Evolutionary conservation across 768 basidiomycete species (phyloP).

Genomic region (Tylopilus cervinicoccineus): DNA sequence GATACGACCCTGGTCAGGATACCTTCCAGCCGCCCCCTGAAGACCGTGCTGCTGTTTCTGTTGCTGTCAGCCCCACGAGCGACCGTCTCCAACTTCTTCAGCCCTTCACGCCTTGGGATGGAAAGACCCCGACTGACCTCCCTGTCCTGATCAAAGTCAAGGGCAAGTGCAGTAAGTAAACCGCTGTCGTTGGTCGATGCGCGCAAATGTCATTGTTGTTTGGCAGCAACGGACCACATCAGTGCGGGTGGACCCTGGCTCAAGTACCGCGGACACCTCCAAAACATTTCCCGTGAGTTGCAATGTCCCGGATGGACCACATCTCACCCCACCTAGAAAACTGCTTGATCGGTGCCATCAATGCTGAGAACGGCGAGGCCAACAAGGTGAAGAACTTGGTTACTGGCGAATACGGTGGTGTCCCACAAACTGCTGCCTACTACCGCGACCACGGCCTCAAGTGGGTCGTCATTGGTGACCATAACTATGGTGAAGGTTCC

Average conservation of each 20-base stretch:
- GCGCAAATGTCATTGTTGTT: slow-evolving; percentile 2
- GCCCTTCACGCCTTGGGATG: slow-evolving; percentile 92
- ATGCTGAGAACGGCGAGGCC: slow-evolving; percentile 90
- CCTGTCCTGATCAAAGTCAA: slow-evolving; percentile 97
- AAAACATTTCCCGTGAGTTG: slow-evolving; percentile 90
- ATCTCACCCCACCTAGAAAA: slow-evolving; percentile 55
- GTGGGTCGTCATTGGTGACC: slow-evolving; percentile 97
- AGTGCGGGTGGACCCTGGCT: slow-evolving; percentile 98
- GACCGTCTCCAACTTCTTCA: slow-evolving; percentile 89
- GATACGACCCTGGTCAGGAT: slow-evolving; percentile 95
- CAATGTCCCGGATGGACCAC: not conserved
- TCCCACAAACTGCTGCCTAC: slow-evolving; percentile 80
- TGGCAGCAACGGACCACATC: slow-evolving; percentile 83
- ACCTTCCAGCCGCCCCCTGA: slow-evolving; percentile 94
- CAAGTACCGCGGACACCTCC: slow-evolving; percentile 98
- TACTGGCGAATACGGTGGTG: slow-evolving; percentile 80
- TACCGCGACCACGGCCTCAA: slow-evolving; percentile 90
- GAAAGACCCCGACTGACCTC: slow-evolving; percentile 83
- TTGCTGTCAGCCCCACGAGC: slow-evolving; percentile 79
- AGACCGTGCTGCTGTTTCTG: slow-evolving; percentile 78
- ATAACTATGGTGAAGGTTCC: slow-evolving; percentile 97
- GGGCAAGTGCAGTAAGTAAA: slow-evolving; percentile 93
- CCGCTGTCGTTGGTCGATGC: not conserved
- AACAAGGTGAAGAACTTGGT: slow-evolving; percentile 93
- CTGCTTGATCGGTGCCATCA: slow-evolving; percentile 97